Percentiles rank a stretch among this genome's conserved stretches.
phyloP scores from a whole-genome alignment of 2,329 filamentous ascomycete species.

The Talaromyces islandicus region DNA sequence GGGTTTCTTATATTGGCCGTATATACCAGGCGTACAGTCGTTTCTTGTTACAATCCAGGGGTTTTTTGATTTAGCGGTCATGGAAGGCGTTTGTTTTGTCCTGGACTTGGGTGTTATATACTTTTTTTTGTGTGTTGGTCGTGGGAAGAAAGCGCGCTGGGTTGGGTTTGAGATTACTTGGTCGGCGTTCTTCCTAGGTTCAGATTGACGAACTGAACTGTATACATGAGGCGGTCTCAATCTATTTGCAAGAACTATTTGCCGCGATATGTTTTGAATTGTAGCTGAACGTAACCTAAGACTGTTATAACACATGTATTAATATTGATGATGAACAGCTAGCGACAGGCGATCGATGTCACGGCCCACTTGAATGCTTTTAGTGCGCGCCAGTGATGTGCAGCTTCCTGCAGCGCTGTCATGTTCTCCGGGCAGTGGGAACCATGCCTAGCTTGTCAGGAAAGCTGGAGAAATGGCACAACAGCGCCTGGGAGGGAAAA shows the following conservation, averaged over 20 bases:
- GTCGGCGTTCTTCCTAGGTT: neutral
- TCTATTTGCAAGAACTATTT: neutral
- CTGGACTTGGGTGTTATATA: constrained; percentile 10
- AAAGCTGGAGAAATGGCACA: neutral
- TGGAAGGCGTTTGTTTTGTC: constrained; percentile 20
- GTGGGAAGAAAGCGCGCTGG: constrained; percentile 3
- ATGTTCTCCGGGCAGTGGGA: neutral
- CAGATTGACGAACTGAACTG: neutral
- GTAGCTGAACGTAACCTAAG: neutral
- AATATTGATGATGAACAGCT: neutral
- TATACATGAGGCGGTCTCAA: neutral
- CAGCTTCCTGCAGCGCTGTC: neutral
- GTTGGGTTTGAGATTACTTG: neutral
- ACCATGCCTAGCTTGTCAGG: too few relatives aligned
- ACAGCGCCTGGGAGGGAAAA: too few relatives aligned
- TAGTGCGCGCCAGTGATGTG: neutral
- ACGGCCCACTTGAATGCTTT: neutral
- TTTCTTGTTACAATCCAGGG: neutral
- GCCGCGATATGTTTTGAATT: neutral
- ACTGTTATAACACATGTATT: too few relatives aligned
- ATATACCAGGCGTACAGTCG: neutral
- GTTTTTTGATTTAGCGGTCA: constrained; percentile 23
- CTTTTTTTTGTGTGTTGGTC: constrained; percentile 9
- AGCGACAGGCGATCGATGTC: neutral
- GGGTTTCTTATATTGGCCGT: neutral